A percentile compares a stretch with the other conserved stretches of the same genome.
phyloP scores from a whole-genome alignment of 2,329 filamentous ascomycete genomes.

The Neofusicoccum parvum region DNA sequence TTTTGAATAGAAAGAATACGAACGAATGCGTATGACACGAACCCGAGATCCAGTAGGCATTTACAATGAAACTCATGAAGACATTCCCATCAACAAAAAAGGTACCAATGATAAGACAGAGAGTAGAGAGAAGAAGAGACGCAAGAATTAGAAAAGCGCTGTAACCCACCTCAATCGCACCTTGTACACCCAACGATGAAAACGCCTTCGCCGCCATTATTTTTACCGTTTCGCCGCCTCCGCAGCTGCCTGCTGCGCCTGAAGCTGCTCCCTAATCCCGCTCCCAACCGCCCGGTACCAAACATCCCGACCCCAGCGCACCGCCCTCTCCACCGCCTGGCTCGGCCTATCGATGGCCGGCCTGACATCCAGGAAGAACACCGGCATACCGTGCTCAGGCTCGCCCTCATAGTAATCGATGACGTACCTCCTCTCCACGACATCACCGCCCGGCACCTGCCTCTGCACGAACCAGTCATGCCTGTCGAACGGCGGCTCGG shows the following conservation, averaged over 20 bases:
- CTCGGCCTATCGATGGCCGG: conserved; percentile 82
- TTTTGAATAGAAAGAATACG: not conserved
- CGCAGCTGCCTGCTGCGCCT: conserved; percentile 10
- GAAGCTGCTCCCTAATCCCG: conserved; percentile 55
- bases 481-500: conserved; percentile 87
- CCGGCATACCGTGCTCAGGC: conserved; percentile 83
- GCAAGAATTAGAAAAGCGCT: not conserved
- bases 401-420: conserved; percentile 95
- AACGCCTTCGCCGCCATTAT: not conserved
- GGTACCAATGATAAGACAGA: not conserved
- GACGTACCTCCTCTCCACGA: conserved; percentile 84
- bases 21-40: not conserved
- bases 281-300: conserved; percentile 90
- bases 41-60: not conserved
- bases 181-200: not conserved
- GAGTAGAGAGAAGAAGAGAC: not conserved
- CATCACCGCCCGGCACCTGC: conserved; percentile 63
- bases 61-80: conserved; percentile 7
- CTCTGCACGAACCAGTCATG: conserved; percentile 96
- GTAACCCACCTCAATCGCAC: not conserved
- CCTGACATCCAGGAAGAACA: conserved; percentile 93
- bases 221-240: not conserved
- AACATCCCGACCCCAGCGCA: conserved; percentile 89
- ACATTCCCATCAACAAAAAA: not conserved
- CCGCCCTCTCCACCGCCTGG: conserved; percentile 76